phyloP scores from a whole-genome alignment of 345 rosid species.

The Adansonia digitata region DNA sequence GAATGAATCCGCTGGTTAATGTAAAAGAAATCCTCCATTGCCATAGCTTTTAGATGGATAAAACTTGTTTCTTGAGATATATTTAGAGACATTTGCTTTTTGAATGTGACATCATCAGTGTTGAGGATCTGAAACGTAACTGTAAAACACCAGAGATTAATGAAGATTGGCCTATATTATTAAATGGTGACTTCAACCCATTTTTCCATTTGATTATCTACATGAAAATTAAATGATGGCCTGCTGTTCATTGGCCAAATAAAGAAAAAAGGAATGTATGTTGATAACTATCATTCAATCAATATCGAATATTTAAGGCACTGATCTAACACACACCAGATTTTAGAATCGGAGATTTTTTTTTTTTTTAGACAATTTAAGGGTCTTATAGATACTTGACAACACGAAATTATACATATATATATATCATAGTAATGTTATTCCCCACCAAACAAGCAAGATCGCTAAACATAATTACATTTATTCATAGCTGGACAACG shows the following conservation, averaged over 20 bases:
- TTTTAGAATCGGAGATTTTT: too few relatives aligned
- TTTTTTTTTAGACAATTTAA: too few relatives aligned
- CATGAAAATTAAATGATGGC: too few relatives aligned
- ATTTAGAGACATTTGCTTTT: not conserved
- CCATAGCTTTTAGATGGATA: not conserved
- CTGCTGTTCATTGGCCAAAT: too few relatives aligned
- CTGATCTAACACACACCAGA: not conserved
- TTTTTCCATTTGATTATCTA: too few relatives aligned
- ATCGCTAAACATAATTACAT: too few relatives aligned
- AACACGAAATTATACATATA: too few relatives aligned
- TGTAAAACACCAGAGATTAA: not conserved
- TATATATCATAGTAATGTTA: too few relatives aligned
- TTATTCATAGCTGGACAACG: too few relatives aligned
- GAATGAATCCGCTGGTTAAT: not conserved
- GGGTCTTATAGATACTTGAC: too few relatives aligned
- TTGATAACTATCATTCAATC: not conserved
- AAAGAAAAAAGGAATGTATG: not conserved
- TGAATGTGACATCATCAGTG: not conserved
- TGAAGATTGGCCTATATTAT: not conserved
- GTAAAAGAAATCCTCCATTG: not conserved
- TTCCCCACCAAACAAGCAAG: too few relatives aligned
- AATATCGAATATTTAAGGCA: not conserved
- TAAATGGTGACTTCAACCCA: not conserved
- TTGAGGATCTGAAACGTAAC: not conserved
- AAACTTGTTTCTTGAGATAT: not conserved